A percentile compares a stretch with the other conserved stretches of the same genome.
These are phyloP conservation scores for Mycena filopes DNA, from an alignment of 768 basidiomycete genomes.

Conservation along the genomic window DNA sequence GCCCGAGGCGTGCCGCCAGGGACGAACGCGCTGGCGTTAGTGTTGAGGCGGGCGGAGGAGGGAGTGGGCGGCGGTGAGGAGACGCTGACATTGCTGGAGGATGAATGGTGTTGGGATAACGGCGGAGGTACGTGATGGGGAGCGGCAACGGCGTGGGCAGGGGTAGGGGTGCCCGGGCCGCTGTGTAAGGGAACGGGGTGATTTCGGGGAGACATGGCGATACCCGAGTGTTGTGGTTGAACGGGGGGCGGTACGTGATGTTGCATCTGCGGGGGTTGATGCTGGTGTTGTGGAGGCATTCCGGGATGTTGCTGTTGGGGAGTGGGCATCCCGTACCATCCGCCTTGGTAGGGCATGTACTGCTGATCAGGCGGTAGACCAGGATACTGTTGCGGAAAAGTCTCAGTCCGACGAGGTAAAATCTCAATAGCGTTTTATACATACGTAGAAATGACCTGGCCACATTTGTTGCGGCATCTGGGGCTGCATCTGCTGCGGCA, in stretches of 20 bases:
- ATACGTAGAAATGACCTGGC: conserved; percentile 65
- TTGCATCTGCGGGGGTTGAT: conserved; percentile 57
- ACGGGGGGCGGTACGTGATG: conserved; percentile 61
- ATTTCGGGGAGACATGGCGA: conserved; percentile 79
- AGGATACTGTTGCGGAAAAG: conserved; percentile 48
- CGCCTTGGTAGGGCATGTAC: conserved; percentile 54
- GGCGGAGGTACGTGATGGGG: conserved; percentile 52
- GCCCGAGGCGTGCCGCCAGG: conserved; percentile 53
- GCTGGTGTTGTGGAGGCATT: conserved; percentile 50
- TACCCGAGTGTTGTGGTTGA: conserved; percentile 55
- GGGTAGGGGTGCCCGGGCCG: conserved; percentile 75
- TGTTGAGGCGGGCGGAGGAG: conserved; percentile 67
- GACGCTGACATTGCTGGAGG: conserved; percentile 59
- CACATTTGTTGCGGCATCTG: conserved; percentile 54
- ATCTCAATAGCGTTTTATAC: conserved; percentile 38
- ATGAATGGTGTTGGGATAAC: conserved; percentile 54
- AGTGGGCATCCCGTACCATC: conserved; percentile 51
- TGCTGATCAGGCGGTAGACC: conserved; percentile 53
- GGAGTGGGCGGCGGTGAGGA: conserved; percentile 80
- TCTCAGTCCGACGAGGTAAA: conserved; percentile 9
- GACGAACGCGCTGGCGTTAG: conserved; percentile 73
- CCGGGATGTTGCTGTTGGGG: conserved; percentile 41
- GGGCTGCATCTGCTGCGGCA: conserved; percentile 48
- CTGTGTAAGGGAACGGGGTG: conserved; percentile 54
- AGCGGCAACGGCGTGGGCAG: conserved; percentile 65